Conservation (phyloP, 1,139 yeast species). For the Geotrichum reessii region DNA sequence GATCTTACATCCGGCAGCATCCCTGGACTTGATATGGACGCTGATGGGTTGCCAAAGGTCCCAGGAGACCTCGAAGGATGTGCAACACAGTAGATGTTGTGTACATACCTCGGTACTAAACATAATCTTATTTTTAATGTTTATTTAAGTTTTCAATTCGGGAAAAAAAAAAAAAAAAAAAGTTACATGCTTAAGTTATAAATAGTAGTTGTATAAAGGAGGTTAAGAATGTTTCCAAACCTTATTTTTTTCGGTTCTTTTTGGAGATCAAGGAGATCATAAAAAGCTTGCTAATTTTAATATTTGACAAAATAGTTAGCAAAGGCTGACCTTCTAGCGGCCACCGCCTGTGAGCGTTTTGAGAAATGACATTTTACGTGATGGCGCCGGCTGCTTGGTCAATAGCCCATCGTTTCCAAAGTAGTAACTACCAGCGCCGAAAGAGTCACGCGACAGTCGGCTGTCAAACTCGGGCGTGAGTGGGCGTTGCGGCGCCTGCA, state of each 20-base stretch:
- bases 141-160: background rate
- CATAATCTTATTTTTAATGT: background rate
- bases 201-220: background rate
- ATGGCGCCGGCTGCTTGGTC: background rate
- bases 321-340: background rate
- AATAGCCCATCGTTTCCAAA: background rate
- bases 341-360: background rate
- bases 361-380: background rate
- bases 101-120: background rate
- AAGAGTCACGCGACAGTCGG: background rate
- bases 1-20: conserved; percentile 51
- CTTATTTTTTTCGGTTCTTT: too few relatives aligned
- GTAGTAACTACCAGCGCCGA: background rate
- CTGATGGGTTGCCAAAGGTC: conserved; percentile 14
- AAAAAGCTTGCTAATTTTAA: too few relatives aligned
- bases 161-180: background rate
- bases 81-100: conserved; percentile 8
- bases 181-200: background rate
- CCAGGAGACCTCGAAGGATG: conserved; percentile 15
- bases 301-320: too few relatives aligned
- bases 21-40: conserved; percentile 46
- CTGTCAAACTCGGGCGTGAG: background rate
- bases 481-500: background rate
- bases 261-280: too few relatives aligned
- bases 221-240: background rate